A percentile compares a stretch with the other conserved stretches of the same genome.
Conservation (phyloP, 495 filamentous ascomycete species). For the Podospora anserina region DNA sequence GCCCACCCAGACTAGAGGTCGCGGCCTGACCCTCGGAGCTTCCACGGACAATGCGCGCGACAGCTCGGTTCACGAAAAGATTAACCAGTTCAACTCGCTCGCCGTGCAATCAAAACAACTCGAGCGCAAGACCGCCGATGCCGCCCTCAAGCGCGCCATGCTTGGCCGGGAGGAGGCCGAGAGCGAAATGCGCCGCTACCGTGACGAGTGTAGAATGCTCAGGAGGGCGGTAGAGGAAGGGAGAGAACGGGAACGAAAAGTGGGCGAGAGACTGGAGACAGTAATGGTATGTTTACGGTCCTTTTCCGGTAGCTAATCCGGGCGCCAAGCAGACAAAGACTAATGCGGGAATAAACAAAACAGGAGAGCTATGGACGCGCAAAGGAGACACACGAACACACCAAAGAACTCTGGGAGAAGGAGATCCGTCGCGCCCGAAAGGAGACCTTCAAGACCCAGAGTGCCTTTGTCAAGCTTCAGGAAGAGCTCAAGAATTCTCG, state of each 20-base stretch:
- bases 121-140: constrained; percentile 60
- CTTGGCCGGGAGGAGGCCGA: constrained; percentile 83
- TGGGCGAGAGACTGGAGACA: constrained; percentile 72
- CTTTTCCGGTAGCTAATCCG: background rate
- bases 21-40: constrained; percentile 19
- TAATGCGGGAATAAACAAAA: constrained; percentile 4
- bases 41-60: constrained; percentile 54
- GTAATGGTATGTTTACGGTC: constrained; percentile 57
- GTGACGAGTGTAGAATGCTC: constrained; percentile 54
- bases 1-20: constrained; percentile 14
- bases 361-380: constrained; percentile 71
- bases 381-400: constrained; percentile 73
- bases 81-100: constrained; percentile 76
- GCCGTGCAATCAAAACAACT: constrained; percentile 59
- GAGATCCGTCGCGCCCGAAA: constrained; percentile 78
- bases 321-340: background rate
- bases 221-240: constrained; percentile 64
- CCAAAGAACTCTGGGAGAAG: constrained; percentile 75
- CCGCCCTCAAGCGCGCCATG: constrained; percentile 74
- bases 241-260: constrained; percentile 67
- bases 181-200: constrained; percentile 57
- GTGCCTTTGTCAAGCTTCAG: constrained; percentile 70
- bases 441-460: constrained; percentile 80
- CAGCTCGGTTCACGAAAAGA: constrained; percentile 73
- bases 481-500: constrained; percentile 74